phyloP scores from a whole-genome alignment of 306 rosid genomes.

The Vachellia pachyceras region DNA sequence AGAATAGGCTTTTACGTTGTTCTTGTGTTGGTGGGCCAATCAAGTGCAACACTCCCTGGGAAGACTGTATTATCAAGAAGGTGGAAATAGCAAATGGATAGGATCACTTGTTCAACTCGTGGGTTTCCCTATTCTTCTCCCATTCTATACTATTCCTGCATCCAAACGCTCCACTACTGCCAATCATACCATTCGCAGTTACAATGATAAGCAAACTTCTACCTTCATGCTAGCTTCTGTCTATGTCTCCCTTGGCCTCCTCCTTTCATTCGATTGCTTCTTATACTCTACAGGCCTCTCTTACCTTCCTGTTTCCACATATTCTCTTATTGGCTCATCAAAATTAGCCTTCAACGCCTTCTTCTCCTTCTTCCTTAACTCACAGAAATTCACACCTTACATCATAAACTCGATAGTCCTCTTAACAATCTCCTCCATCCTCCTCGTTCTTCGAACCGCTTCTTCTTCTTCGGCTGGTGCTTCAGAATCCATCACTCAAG shows the following conservation, averaged over 20 bases:
- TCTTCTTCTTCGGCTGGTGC: no score
- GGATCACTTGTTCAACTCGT: conserved; percentile 41
- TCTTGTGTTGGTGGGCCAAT: conserved; percentile 43
- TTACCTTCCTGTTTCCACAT: conserved; percentile 59
- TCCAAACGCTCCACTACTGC: conserved; percentile 26
- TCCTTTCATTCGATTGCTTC: conserved; percentile 39
- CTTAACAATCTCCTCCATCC: conserved; percentile 56
- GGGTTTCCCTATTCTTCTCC: conserved; percentile 55
- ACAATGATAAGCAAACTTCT: conserved; percentile 35
- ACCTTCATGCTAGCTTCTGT: conserved; percentile 8
- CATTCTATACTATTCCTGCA: conserved; percentile 32
- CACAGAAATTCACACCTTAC: conserved; percentile 56
- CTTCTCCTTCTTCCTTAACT: conserved; percentile 63
- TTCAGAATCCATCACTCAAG: no score
- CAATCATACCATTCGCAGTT: not conserved
- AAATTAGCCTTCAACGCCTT: conserved; percentile 63
- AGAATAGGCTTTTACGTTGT: conserved; percentile 26
- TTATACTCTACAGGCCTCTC: conserved; percentile 49
- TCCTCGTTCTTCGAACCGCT: no score
- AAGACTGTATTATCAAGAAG: conserved; percentile 47
- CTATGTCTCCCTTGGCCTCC: conserved; percentile 43
- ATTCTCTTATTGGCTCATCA: conserved; percentile 53
- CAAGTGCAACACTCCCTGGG: conserved; percentile 43
- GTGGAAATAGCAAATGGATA: conserved; percentile 51
- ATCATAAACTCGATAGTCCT: conserved; percentile 56